Conservation (phyloP, 805 yeast genomes). For the Metschnikowia matae region DNA sequence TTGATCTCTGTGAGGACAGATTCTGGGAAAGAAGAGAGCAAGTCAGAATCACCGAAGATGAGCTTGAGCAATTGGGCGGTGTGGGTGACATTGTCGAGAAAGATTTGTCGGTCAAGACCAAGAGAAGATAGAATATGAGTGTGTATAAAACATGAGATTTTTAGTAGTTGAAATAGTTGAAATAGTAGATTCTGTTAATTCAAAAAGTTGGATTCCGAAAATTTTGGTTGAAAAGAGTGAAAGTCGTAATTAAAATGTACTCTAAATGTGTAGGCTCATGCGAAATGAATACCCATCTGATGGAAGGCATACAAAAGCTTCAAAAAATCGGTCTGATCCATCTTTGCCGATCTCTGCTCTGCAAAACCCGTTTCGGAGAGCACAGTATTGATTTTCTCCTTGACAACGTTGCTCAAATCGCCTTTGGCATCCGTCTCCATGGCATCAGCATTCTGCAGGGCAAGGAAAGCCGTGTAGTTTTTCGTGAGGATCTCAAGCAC, state of each 20-base stretch:
- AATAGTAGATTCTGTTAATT: too few species aligned
- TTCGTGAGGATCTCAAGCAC: slow-evolving; percentile 78
- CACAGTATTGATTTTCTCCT: slow-evolving; percentile 67
- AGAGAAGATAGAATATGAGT: slow-evolving; percentile 41
- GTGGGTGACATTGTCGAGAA: slow-evolving; percentile 83
- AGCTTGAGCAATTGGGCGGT: slow-evolving; percentile 85
- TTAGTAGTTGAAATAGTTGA: too few species aligned
- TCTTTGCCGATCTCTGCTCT: slow-evolving; percentile 86
- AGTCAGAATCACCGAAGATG: slow-evolving; percentile 82
- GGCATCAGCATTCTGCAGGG: slow-evolving; percentile 44
- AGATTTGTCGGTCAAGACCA: slow-evolving; percentile 46
- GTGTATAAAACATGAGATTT: background rate
- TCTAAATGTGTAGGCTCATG: slow-evolving; percentile 35
- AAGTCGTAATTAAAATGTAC: background rate
- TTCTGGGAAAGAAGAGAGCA: slow-evolving; percentile 99
- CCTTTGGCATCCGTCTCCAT: slow-evolving; percentile 38
- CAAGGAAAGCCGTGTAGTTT: slow-evolving; percentile 77
- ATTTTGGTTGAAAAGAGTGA: too few species aligned
- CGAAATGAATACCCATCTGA: slow-evolving; percentile 95
- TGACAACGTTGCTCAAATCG: slow-evolving; percentile 49
- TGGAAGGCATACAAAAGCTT: slow-evolving; percentile 87
- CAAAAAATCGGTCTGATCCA: slow-evolving; percentile 93
- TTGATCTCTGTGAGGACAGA: slow-evolving; percentile 87
- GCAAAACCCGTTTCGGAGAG: slow-evolving; percentile 73
- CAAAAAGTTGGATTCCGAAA: too few species aligned